Conservation (phyloP, 257 asterid genomes). For the Coffea canephora region DNA sequence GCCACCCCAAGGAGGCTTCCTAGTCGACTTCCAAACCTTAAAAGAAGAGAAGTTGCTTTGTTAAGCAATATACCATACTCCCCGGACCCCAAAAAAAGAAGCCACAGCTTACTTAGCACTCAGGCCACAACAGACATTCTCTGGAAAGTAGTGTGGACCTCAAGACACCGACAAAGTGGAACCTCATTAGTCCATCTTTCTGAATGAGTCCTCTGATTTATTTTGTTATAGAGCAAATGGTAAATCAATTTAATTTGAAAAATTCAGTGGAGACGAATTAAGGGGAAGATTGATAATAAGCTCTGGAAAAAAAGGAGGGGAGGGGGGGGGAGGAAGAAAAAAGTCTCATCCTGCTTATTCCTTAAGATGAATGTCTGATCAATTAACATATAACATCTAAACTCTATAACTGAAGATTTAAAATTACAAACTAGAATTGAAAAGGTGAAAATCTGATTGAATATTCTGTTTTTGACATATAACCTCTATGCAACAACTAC, state of each 20-base stretch:
- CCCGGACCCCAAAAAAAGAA: not conserved
- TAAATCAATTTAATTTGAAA: not conserved
- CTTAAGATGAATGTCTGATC: not conserved
- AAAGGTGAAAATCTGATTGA: not conserved
- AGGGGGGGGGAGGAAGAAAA: too few relatives aligned
- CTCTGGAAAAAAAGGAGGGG: too few relatives aligned
- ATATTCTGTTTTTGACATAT: not conserved
- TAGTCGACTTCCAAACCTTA: constrained; percentile 23
- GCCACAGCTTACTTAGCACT: constrained; percentile 18
- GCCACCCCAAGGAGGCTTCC: constrained; percentile 24
- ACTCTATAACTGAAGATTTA: not conserved
- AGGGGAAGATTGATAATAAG: not conserved
- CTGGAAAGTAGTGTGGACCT: constrained; percentile 11
- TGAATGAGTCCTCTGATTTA: not conserved
- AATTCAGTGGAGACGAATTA: not conserved
- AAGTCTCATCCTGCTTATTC: too few relatives aligned
- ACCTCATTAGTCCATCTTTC: not conserved
- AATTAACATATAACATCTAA: not conserved
- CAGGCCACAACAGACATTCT: constrained; percentile 14
- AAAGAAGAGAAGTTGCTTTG: constrained; percentile 25
- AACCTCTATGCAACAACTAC: not conserved
- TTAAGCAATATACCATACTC: not conserved
- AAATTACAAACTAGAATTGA: not conserved
- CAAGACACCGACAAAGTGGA: not conserved
- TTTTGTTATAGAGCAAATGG: not conserved